A percentile compares a stretch with the other conserved stretches of the same genome.
These are phyloP conservation scores for Apiotrichum brassicae DNA, from an alignment of 1,284 basidiomycete species.

Conservation along the genomic window DNA sequence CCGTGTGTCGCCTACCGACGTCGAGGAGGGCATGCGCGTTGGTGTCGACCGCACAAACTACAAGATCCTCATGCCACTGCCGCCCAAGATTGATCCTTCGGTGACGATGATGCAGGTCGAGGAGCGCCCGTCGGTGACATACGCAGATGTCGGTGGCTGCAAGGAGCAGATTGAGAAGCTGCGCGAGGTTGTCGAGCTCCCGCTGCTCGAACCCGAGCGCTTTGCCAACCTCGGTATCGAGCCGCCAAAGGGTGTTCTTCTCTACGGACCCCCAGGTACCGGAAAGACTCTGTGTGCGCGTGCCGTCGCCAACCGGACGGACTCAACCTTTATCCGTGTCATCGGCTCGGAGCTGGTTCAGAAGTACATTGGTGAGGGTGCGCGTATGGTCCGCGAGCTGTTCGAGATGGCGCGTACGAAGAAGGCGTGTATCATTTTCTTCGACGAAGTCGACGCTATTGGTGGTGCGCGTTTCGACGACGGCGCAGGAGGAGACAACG, in stretches of 20 bases:
- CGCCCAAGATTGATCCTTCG: constrained; percentile 97
- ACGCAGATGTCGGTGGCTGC: constrained; percentile 96
- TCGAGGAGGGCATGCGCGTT: constrained; percentile 99
- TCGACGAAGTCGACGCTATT: constrained; percentile 86
- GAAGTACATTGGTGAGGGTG: constrained; percentile 99
- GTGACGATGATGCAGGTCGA: constrained; percentile 99
- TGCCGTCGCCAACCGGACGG: constrained; percentile 96
- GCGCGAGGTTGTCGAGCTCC: constrained; percentile 95
- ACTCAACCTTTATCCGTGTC: constrained; percentile 93
- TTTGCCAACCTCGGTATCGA: constrained; percentile 98
- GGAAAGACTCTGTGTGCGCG: constrained; percentile 98
- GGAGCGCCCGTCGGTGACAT: constrained; percentile 97
- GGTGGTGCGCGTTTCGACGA: constrained; percentile 99
- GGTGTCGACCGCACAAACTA: constrained; percentile 77
- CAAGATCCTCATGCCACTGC: constrained; percentile 99
- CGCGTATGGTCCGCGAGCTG: constrained; percentile 95
- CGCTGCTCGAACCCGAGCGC: constrained; percentile 93
- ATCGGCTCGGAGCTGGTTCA: constrained; percentile 99
- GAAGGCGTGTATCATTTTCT: constrained; percentile 99
- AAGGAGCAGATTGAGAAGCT: constrained; percentile 99
- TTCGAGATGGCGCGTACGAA: constrained; percentile 99
- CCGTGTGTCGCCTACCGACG: constrained; percentile 92
- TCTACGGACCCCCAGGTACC: constrained; percentile 93
- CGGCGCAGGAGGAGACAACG: constrained; percentile 97
- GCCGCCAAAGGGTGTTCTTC: constrained; percentile 94